Percentiles rank a stretch among this genome's conserved stretches.
Conservation (phyloP, 305 asterid genomes). For the Fraxinus xanthoxyloides region DNA sequence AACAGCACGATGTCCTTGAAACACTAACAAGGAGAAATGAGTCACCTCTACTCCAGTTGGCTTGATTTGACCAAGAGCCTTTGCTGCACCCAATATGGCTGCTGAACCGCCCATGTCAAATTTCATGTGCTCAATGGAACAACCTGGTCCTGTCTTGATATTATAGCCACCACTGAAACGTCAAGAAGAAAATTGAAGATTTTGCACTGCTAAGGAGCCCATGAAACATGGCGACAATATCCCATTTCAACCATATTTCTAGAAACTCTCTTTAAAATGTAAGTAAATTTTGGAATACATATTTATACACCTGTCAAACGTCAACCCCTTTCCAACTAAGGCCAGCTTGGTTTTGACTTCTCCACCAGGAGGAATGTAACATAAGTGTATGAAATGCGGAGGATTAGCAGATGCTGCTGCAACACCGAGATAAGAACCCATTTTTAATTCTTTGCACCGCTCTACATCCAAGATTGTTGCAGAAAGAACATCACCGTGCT, state of each 20-base stretch:
- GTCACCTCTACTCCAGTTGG: slow-evolving; percentile 92
- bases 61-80: slow-evolving; percentile 90
- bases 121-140: slow-evolving; percentile 87
- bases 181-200: slow-evolving; percentile 8
- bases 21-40: neutral
- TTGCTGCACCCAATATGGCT: slow-evolving; percentile 95
- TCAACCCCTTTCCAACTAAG: slow-evolving; percentile 96
- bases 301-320: slow-evolving; percentile 79
- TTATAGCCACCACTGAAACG: slow-evolving; percentile 62
- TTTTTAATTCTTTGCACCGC: slow-evolving; percentile 92
- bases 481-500: slow-evolving; percentile 74
- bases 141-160: slow-evolving; percentile 92
- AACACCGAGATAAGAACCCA: slow-evolving; percentile 97
- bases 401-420: slow-evolving; percentile 91
- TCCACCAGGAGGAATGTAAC: slow-evolving; percentile 82
- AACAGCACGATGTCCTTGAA: neutral
- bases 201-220: neutral
- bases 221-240: neutral
- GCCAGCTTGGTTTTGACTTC: slow-evolving; percentile 81
- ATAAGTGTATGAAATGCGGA: slow-evolving; percentile 88
- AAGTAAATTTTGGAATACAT: neutral
- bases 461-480: slow-evolving; percentile 84
- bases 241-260: neutral
- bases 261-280: neutral
- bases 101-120: slow-evolving; percentile 99